phyloP scores from a whole-genome alignment of 768 basidiomycete species.

The Lanmaoa pseudosensibilis region DNA sequence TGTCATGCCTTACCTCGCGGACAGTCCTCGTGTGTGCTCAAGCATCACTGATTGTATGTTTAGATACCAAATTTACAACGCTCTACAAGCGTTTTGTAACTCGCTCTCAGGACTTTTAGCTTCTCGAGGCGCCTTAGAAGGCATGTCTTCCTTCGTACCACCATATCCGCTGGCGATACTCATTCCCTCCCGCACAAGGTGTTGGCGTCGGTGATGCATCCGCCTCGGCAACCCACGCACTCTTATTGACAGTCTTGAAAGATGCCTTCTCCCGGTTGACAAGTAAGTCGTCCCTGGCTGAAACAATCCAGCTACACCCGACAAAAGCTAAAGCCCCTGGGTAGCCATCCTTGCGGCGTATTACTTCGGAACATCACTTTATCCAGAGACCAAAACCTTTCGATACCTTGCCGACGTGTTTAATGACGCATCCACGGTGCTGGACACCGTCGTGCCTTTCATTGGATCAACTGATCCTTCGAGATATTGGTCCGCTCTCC shows the following conservation, averaged over 20 bases:
- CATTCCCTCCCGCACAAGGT: slow-evolving; percentile 36
- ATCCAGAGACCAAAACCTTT: slow-evolving; percentile 70
- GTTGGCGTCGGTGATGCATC: slow-evolving; percentile 70
- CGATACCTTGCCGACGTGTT: slow-evolving; percentile 65
- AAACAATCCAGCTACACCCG: background rate
- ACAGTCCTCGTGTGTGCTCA: slow-evolving; percentile 6
- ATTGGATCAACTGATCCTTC: slow-evolving; percentile 38
- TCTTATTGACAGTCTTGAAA: slow-evolving; percentile 64
- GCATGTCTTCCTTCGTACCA: slow-evolving; percentile 29
- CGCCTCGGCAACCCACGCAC: slow-evolving; percentile 63
- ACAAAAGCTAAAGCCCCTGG: background rate
- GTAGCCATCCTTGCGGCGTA: slow-evolving; percentile 65
- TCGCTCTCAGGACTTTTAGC: slow-evolving; percentile 62
- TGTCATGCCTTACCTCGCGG: background rate
- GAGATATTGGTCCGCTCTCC: slow-evolving; percentile 34
- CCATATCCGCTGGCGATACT: background rate
- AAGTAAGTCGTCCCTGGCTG: slow-evolving; percentile 41
- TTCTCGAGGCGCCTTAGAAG: slow-evolving; percentile 68
- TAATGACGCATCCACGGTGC: slow-evolving; percentile 58
- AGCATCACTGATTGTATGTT: background rate
- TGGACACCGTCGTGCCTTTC: slow-evolving; percentile 61
- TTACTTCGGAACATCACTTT: slow-evolving; percentile 60
- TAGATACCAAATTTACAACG: slow-evolving; percentile 68
- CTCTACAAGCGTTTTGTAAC: slow-evolving; percentile 68
- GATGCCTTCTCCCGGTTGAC: slow-evolving; percentile 63